A percentile compares a stretch with the other conserved stretches of the same genome.
phyloP scores from a whole-genome alignment of 2,329 filamentous ascomycete genomes.

The Diaporthe capsici region DNA sequence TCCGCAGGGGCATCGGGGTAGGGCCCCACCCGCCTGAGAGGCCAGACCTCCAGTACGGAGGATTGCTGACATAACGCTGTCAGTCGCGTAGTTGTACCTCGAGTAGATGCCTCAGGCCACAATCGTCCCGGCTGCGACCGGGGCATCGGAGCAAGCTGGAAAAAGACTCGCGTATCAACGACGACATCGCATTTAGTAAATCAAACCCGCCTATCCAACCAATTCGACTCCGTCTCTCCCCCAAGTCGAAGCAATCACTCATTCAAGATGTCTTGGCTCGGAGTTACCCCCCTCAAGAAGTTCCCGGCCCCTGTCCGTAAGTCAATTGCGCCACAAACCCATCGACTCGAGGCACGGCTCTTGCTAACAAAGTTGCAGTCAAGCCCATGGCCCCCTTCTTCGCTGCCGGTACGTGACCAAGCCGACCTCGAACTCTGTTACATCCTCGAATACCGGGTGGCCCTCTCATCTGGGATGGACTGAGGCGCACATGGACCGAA shows the following conservation, averaged over 20 bases:
- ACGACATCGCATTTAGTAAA: constrained; percentile 42
- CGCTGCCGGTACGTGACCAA: constrained; percentile 82
- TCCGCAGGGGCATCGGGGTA: neutral
- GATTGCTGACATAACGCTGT: constrained; percentile 40
- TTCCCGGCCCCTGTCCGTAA: constrained; percentile 83
- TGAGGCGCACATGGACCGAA: constrained; percentile 40
- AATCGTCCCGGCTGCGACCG: constrained; percentile 29
- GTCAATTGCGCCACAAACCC: constrained; percentile 59
- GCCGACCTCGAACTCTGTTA: constrained; percentile 12
- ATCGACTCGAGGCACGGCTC: constrained; percentile 33
- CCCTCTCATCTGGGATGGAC: neutral
- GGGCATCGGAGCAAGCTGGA: constrained; percentile 43
- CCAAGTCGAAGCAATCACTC: constrained; percentile 53
- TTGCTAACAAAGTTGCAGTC: constrained; percentile 69
- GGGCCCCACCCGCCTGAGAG: neutral
- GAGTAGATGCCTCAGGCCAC: constrained; percentile 40
- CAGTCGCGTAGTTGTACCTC: neutral
- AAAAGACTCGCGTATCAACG: constrained; percentile 48
- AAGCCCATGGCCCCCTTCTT: constrained; percentile 95
- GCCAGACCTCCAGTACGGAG: neutral
- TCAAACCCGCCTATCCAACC: constrained; percentile 49
- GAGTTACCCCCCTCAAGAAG: constrained; percentile 78
- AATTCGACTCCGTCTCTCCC: constrained; percentile 52
- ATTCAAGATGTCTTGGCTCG: constrained; percentile 81
- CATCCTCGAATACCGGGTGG: too few relatives aligned